Conservation (phyloP, 177 flowering plant genomes). For the Telopea speciosissima region DNA sequence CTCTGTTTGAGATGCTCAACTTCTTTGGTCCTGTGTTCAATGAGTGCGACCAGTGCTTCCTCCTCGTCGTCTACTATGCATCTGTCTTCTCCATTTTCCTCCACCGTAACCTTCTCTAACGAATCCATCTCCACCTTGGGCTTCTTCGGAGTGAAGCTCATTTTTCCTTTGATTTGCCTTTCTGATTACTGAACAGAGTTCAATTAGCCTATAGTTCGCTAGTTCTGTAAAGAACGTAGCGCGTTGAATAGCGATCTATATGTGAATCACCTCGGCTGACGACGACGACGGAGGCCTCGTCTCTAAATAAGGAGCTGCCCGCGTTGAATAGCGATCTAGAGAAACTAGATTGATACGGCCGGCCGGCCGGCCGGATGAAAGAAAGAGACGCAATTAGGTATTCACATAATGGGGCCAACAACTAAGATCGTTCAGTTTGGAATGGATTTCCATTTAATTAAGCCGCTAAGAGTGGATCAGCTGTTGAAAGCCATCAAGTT, state of each 20-base stretch:
- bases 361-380: too few species aligned
- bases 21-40: constrained; percentile 58
- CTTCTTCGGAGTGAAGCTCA: constrained; percentile 22
- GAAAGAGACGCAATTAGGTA: constrained; percentile 35
- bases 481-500: constrained; percentile 21
- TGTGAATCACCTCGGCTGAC: too few species aligned
- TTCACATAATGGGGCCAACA: constrained; percentile 37
- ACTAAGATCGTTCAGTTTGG: constrained; percentile 40
- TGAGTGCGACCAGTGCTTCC: constrained; percentile 51
- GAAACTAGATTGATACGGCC: constrained; percentile 46
- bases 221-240: too few species aligned
- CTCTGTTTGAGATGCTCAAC: constrained; percentile 44
- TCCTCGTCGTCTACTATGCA: constrained; percentile 46
- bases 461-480: constrained; percentile 30
- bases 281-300: too few species aligned
- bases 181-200: background rate
- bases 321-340: too few species aligned
- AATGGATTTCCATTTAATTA: constrained; percentile 53
- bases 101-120: constrained; percentile 14
- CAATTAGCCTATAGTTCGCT: too few species aligned
- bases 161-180: background rate
- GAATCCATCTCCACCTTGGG: constrained; percentile 19
- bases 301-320: too few species aligned
- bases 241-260: too few species aligned
- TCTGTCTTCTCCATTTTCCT: background rate